Evolutionary conservation across 768 basidiomycete species (phyloP), one percentile per base, ranked within the genome.

Genomic region (Lyophyllum semitale): DNA sequence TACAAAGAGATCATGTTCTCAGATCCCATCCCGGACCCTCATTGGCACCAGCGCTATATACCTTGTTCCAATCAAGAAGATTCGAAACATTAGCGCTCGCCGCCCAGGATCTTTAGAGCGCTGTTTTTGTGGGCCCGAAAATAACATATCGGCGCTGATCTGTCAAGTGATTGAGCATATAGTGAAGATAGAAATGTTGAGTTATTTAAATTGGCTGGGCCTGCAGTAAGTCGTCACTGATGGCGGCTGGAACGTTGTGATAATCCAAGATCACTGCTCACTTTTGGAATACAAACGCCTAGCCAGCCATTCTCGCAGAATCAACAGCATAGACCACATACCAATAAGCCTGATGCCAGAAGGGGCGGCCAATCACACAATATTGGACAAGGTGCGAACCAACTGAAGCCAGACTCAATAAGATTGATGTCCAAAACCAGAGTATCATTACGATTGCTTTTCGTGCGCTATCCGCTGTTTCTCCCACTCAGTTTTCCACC

Each of bases 401-500:
- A 6, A n/a, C 6, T 8, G 18, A 20, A 13, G 25, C 3, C 44
- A 12, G 20, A 26, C 30, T 25, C 48, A 33, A 32, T 1, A 29
- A 41, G 23, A n/a, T 26, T 15, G 17, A 29, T 15, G 1, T 53
- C 25, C 46, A 35, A 46, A 47, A 51, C 15, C 22, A 57, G n/a
- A n/a, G 51, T 53, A 57, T 55, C 43, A 59, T 59, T 59, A 58
- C 20, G 58, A 55, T 32, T 49, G 53, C 59, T 72, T 68, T 26
- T 61, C 57, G 54, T 59, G 57, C 27, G 40, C 47, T 23, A 53
- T 48, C 42, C 55, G 60, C 42, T 66, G 64, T 52, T 66, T 74
- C 40, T 84, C 80, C 80, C 86, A 88, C 62, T 77, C 74, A 17
- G 61, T 60, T 57, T 80, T 79, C 91, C 91, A 94, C 25, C 70